Evolutionary conservation across 345 rosid species (phyloP), one percentile per base, ranked within the genome.

Genomic region (Rubroshorea leprosula): DNA sequence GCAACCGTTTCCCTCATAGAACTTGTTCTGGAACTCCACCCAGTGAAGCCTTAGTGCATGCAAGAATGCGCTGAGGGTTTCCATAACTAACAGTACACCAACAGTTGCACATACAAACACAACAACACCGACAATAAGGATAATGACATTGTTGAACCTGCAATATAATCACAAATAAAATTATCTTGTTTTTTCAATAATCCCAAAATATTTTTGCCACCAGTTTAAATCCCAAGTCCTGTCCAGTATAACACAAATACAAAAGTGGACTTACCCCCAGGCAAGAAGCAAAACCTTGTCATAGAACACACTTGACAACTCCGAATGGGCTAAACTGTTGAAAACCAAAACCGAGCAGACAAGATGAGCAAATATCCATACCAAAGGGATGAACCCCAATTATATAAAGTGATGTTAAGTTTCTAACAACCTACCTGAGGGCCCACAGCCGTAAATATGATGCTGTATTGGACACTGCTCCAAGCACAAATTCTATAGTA

Each of bases 381-480:
- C 25, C 55, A 57, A 19, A 55, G 20, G 41, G 41, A 35, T 3
- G 41, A 10, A 35, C n/a, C n/a, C n/a, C n/a, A n/a, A n/a, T n/a
- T n/a, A 50, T 13, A 16, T 1, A 14, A 8, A 5, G 20, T 49
- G 51, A 35, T 1, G n/a, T 26, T 7, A 41, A 43, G 51, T 38
- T 39, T 22, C 31, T 25, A 45, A 25, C 2, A 35, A 45, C 75
- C 35, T 46, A 79, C 91, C 88, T 85, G 39, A 85, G 86, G 24
- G 92, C 86, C 92, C 92, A 82, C 54, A 76, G 55, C 16, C 92
- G 78, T 22, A 85, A 72, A 63, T 78, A 78, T 8, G 88, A 85
- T 45, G 92, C 92, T 38, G 88, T 80, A 62, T 82, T 85, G 18
- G 88, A 85, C 38, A 80, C 88, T 21, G 86, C 86, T 60, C 92